Conservation (phyloP, 768 basidiomycete genomes). For the Rhizopogon vulgaris region DNA sequence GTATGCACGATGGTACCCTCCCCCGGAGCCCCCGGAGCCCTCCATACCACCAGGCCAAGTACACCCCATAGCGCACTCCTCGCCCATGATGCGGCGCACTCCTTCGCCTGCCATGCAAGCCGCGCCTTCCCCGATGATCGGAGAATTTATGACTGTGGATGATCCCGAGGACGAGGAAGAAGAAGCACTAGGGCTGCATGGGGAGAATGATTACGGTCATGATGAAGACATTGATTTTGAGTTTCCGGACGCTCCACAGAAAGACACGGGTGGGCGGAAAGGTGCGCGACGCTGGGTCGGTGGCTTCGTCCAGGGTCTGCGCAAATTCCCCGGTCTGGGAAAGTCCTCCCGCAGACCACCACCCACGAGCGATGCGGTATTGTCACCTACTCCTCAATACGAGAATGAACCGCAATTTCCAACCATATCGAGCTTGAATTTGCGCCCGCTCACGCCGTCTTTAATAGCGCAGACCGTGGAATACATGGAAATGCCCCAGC, state of each 20-base stretch:
- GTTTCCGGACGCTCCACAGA: background rate
- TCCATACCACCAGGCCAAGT: conserved; percentile 1
- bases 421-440: background rate
- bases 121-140: conserved; percentile 17
- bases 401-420: background rate
- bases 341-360: background rate
- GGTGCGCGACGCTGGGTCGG: conserved; percentile 16
- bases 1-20: conserved; percentile 1
- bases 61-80: background rate
- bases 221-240: background rate
- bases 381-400: background rate
- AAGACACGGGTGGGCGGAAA: background rate
- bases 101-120: conserved; percentile 18
- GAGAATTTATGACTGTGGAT: conserved; percentile 24
- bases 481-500: background rate
- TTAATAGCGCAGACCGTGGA: conserved; percentile 2
- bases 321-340: conserved; percentile 17
- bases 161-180: conserved; percentile 6
- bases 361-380: background rate
- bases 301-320: conserved; percentile 28
- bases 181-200: conserved; percentile 3
- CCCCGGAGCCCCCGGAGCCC: conserved; percentile 9
- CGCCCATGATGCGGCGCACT: conserved; percentile 19
- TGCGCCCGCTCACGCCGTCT: conserved; percentile 3
- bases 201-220: conserved; percentile 1